Evolutionary conservation across 1,139 yeast species (phyloP).

Genomic region (Lodderomyces metapsilosis): DNA sequence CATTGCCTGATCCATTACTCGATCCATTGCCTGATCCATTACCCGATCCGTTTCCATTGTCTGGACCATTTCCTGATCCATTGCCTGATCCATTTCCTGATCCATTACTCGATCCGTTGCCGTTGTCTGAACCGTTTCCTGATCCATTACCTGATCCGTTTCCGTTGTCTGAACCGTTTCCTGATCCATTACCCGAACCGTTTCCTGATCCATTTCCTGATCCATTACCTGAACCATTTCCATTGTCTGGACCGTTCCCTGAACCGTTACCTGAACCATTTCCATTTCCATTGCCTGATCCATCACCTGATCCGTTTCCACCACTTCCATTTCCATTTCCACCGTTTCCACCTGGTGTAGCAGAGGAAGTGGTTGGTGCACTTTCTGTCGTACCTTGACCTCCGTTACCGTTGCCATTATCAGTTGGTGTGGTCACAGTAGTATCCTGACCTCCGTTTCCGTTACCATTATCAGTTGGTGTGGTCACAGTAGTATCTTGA

Average conservation of each 20-base stretch:
- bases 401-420: not conserved
- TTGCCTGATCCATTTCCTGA: no score
- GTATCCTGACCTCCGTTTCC: not conserved
- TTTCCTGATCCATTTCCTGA: not conserved
- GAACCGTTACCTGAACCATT: not conserved
- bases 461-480: not conserved
- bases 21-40: not conserved
- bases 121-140: no score
- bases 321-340: not conserved
- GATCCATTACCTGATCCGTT: not conserved
- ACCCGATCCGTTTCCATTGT: not conserved
- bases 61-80: not conserved
- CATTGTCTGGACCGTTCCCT: not conserved
- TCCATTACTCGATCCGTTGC: not conserved
- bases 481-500: not conserved
- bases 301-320: not conserved
- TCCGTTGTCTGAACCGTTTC: not conserved
- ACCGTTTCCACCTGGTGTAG: constrained; percentile 3
- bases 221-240: not conserved
- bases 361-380: no score
- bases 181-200: constrained; percentile 1
- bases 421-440: not conserved
- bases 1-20: not conserved
- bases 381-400: not conserved
- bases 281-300: not conserved